Evolutionary conservation across 106 monocot species (phyloP).

Genomic region (Dioscorea alata): DNA sequence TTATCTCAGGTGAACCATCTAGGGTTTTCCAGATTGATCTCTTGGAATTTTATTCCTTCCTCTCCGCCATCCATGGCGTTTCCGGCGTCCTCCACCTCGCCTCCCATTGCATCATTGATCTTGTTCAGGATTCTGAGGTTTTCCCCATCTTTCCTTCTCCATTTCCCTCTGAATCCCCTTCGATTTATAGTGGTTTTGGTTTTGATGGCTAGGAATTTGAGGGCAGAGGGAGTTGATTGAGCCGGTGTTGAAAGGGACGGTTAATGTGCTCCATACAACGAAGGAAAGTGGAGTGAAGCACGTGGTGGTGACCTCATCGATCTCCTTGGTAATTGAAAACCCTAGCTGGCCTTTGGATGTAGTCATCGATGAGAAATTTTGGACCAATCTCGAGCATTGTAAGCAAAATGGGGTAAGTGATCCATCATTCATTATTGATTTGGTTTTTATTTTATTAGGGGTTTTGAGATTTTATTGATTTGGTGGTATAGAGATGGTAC

Average conservation of each 20-base stretch:
- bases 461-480: not conserved
- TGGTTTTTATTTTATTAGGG: too few relatives aligned
- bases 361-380: constrained; percentile 61
- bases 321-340: constrained; percentile 69
- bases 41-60: constrained; percentile 39
- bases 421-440: not conserved
- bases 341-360: constrained; percentile 69
- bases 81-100: constrained; percentile 66
- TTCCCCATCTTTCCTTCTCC: not conserved
- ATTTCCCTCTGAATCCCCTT: too few relatives aligned
- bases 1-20: too few relatives aligned
- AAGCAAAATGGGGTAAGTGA: constrained; percentile 53
- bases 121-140: constrained; percentile 69
- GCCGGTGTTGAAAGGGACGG: constrained; percentile 85
- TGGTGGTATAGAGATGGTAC: constrained; percentile 65
- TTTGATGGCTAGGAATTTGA: too few relatives aligned
- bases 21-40: constrained; percentile 51
- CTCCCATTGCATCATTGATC: constrained; percentile 59
- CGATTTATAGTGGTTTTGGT: not conserved
- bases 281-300: constrained; percentile 54
- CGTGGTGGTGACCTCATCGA: constrained; percentile 84
- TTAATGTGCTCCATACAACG: constrained; percentile 78
- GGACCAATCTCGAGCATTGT: constrained; percentile 87
- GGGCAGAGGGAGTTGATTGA: constrained; percentile 57
- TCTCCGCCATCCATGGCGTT: constrained; percentile 35